These are phyloP conservation scores for Chytriomyces sp. DNA, from an alignment of 192 early-diverging fungal species.

Conservation along the genomic window DNA sequence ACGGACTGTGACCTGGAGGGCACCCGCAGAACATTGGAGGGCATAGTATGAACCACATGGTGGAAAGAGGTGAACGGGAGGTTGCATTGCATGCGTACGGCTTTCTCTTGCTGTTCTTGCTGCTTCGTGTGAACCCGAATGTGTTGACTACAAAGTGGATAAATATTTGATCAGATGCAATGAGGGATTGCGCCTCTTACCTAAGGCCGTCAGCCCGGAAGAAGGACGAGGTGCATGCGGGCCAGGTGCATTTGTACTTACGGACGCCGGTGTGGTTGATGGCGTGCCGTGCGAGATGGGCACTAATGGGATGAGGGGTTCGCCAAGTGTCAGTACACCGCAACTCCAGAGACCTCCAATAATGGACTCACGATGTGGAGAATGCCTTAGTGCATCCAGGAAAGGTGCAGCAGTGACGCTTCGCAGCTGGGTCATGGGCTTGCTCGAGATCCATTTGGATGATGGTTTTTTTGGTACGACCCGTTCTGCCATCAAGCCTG, in stretches of 20 bases:
- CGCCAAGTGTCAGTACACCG: not conserved
- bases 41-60: too few relatives aligned
- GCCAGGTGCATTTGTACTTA: not conserved
- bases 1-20: too few relatives aligned
- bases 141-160: too few relatives aligned
- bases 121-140: too few relatives aligned
- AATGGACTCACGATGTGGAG: not conserved
- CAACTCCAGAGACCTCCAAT: not conserved
- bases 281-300: constrained; percentile 6
- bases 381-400: constrained; percentile 11
- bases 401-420: not conserved
- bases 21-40: too few relatives aligned
- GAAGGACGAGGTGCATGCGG: constrained; percentile 6
- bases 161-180: too few relatives aligned
- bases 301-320: not conserved
- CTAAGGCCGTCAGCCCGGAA: constrained; percentile 10
- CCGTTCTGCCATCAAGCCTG: not conserved
- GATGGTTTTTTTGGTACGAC: not conserved
- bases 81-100: too few relatives aligned
- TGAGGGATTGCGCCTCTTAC: not conserved
- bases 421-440: too few relatives aligned
- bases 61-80: too few relatives aligned
- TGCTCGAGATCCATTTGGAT: too few relatives aligned
- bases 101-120: too few relatives aligned
- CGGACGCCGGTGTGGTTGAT: constrained; percentile 6